Conservation (phyloP, 441 rosid species). For the Populus hybrid region DNA sequence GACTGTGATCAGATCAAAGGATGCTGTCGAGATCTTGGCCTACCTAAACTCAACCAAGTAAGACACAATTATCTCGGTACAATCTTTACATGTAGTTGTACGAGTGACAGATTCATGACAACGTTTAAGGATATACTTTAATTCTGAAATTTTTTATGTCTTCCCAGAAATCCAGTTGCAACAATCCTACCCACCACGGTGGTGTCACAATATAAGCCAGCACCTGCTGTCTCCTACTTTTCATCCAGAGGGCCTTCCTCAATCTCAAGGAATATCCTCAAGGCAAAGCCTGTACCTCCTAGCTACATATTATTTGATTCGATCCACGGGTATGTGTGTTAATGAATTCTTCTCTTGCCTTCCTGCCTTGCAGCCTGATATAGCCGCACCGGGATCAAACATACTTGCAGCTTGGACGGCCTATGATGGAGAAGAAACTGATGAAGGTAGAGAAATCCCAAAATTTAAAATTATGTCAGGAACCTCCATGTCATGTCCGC, state of each 20-base stretch:
- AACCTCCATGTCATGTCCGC: slow-evolving; percentile 90
- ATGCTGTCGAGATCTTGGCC: slow-evolving; percentile 40
- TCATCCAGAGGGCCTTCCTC: slow-evolving; percentile 76
- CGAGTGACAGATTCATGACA: background rate
- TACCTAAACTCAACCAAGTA: slow-evolving; percentile 73
- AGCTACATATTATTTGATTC: background rate
- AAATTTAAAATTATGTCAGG: slow-evolving; percentile 62
- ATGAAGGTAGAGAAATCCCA: slow-evolving; percentile 44
- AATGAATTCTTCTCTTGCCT: background rate
- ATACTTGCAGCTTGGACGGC: slow-evolving; percentile 87
- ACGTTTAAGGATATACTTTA: no score
- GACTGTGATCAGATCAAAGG: slow-evolving; percentile 47
- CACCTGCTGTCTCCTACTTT: slow-evolving; percentile 65
- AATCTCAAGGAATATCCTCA: slow-evolving; percentile 56
- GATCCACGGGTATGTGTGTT: background rate
- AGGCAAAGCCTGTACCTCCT: slow-evolving; percentile 35
- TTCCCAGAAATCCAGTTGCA: slow-evolving; percentile 59
- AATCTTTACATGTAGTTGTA: background rate
- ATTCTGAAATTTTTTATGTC: background rate
- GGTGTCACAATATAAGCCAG: slow-evolving; percentile 52
- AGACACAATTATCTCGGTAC: background rate
- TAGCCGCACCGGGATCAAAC: slow-evolving; percentile 73
- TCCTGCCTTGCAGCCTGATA: slow-evolving; percentile 59
- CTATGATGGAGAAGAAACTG: slow-evolving; percentile 35
- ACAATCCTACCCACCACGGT: slow-evolving; percentile 54